These are phyloP conservation scores for Eucalyptus sp. DNA, from an alignment of 345 rosid genomes.

Conservation along the genomic window DNA sequence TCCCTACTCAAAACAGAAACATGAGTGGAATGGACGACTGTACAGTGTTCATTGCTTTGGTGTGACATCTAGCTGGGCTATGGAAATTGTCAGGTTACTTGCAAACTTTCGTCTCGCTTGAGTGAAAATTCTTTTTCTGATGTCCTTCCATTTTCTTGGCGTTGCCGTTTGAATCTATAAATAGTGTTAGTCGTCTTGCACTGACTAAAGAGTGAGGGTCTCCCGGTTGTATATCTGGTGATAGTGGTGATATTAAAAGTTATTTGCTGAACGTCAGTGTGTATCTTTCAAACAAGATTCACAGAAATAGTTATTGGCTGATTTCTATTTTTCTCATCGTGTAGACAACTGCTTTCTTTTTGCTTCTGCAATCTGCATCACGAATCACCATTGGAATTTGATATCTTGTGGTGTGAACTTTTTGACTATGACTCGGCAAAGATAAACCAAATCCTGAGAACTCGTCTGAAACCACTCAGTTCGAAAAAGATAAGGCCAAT, in stretches of 20 bases:
- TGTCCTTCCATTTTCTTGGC: background rate
- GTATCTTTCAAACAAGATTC: background rate
- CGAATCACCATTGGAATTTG: background rate
- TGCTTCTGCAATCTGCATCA: background rate
- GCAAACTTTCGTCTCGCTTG: background rate
- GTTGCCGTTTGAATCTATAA: background rate
- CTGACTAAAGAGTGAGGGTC: background rate
- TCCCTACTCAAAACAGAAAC: conserved; percentile 79
- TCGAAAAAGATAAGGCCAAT: background rate
- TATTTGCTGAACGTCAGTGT: background rate
- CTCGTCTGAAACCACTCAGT: background rate
- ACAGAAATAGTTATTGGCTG: background rate
- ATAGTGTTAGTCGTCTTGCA: background rate
- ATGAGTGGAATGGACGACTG: background rate
- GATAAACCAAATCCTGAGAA: background rate
- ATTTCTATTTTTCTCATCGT: background rate
- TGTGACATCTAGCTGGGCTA: background rate
- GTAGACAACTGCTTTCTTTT: background rate
- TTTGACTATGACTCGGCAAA: background rate
- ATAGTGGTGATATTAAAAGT: background rate
- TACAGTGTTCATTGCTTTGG: background rate
- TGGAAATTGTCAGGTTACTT: background rate
- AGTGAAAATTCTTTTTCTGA: background rate
- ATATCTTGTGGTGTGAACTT: background rate
- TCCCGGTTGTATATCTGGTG: background rate